Conservation (phyloP, 83 land plant genomes). For the Picea abies region DNA sequence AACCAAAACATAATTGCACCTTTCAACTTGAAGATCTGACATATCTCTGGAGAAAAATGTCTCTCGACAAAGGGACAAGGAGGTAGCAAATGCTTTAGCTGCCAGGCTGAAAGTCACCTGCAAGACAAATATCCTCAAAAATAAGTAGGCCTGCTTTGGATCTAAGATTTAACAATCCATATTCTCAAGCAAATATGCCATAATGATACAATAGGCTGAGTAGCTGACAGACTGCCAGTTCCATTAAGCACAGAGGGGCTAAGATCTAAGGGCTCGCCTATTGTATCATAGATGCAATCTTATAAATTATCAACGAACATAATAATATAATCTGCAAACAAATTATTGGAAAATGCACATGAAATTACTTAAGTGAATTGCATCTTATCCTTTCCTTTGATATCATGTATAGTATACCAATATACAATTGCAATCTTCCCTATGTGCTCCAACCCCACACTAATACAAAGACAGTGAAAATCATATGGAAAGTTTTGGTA, state of each 20-base stretch:
- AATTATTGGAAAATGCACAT: background rate
- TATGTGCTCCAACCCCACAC: background rate
- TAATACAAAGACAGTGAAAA: background rate
- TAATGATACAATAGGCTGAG: too few relatives aligned
- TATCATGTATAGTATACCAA: background rate
- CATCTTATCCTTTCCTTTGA: background rate
- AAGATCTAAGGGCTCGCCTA: background rate
- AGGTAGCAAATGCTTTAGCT: slow-evolving; percentile 71
- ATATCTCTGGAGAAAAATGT: slow-evolving; percentile 67
- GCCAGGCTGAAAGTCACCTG: slow-evolving; percentile 80
- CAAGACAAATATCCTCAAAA: background rate
- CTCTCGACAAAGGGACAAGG: slow-evolving; percentile 62
- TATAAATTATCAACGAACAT: background rate
- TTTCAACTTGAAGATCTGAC: slow-evolving; percentile 47
- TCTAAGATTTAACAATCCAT: background rate
- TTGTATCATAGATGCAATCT: too few relatives aligned
- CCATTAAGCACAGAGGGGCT: background rate
- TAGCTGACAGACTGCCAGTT: background rate
- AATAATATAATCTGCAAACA: background rate
- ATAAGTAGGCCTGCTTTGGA: background rate
- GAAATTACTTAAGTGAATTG: background rate
- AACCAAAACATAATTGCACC: slow-evolving; percentile 21
- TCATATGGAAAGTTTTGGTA: background rate
- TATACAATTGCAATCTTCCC: background rate
- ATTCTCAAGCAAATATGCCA: background rate